Evolutionary conservation across 768 basidiomycete species (phyloP), one percentile per base, ranked within the genome.

Genomic region (Mycena rebaudengoi): DNA sequence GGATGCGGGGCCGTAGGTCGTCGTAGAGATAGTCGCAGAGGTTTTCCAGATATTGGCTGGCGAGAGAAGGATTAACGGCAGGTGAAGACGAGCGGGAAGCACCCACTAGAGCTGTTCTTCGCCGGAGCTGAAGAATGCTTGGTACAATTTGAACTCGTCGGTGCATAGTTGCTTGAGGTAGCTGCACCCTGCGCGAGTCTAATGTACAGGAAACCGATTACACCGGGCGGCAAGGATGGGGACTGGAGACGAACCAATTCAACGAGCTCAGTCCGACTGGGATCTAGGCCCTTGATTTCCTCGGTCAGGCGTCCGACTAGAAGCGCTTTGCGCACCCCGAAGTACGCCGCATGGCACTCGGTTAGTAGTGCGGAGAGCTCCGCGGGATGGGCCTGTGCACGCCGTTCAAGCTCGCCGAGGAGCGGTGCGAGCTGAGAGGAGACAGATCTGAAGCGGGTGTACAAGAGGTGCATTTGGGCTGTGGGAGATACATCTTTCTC

Each of bases 21-120:
- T 99, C 98, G 73, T 96, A 98, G 32, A 99, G 87, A 69, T 95
- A 86, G 76, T 98, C 97, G 68, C 96, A 98, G 0, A 99, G 84
- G 3, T 85, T 90, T 79, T 98, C 96, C 23, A 99, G 84, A 77
- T 95, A 98, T 62, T 88, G 84, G 71, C 96, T 98, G 53, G 16
- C 28, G 16, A 28, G 12, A 21, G n/a, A 28, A 14, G 45, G 37
- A 45, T 62, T 4, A 55, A 44, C 8, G 16, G 7, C 1, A 7
- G 50, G 5, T 32, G 18, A 28, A 53, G 41, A n/a, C 21, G 26
- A 8, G 32, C 46, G 48, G 40, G 39, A 40, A 20, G 23, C 3
- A 75, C 82, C 45, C 64, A 86, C 85, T 85, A 84, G 32, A 85
- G 73, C 32, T 74, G 70, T 29, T 91, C 86, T 71, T 94, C 94